Base-by-base conservation (phyloP, 768 basidiomycete genomes). In the Xerocomellus chrysenteron region DNA sequence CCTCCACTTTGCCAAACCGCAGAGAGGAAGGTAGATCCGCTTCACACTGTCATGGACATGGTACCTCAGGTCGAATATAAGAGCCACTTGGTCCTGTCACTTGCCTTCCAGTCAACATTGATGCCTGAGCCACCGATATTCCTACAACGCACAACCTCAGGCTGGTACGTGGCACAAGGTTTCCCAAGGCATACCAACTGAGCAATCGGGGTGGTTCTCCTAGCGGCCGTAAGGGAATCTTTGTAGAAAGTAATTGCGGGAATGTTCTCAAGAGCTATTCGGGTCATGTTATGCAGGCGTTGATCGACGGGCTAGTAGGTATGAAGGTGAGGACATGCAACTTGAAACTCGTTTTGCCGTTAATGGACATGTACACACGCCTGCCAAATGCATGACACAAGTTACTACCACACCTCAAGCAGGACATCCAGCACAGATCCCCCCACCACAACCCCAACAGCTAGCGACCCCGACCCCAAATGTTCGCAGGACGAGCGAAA, bases 41-140 rank as follows among this genome's bases (percentile, higher is more conserved):
- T 71, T 93, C 88, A 66, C 94, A 97, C 88, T 94, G 61, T 21
- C 53, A n/a, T 19, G 57, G 30, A 50, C 17, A 37, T 45, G 47
- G 48, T 17, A 52, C 42, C 39, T 64, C 47, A 61, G 56, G 35
- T 55, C 30, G 33, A 49, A 56, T 55, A 44, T 14, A 32, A 43
- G 47, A 48, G 46, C 36, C n/a, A 19, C 14, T 39, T 53, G 35
- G 49, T 40, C 36, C 19, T 44, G 43, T 33, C 35, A 74, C 80
- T 63, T 64, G 87, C 91, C 82, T 90, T 92, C 95, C 95, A 98
- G 65, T 96, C 93, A 3, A 95, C 85, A 11, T 91, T 90, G 2
- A 82, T 77, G 5, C 90, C 93, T 56, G 75, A 73, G 4, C 90
- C 90, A 39, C 94, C 92, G 17, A 88, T 76, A 60, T 88, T 95